Evolutionary conservation across 441 rosid genomes (phyloP).

Genomic region (Capsella rubella): DNA sequence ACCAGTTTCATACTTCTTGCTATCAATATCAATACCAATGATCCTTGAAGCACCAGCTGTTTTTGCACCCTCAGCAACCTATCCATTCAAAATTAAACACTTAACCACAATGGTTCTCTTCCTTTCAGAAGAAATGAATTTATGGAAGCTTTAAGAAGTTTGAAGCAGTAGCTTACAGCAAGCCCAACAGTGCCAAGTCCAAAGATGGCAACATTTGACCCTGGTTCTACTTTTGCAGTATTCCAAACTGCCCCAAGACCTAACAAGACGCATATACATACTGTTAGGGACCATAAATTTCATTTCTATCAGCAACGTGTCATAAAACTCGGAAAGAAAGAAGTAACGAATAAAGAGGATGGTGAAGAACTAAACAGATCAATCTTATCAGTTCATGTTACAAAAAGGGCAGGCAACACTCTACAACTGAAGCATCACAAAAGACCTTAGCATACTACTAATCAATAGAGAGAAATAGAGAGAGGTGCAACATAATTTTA

Average conservation of each 20-base stretch:
- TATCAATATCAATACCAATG: constrained; percentile 91
- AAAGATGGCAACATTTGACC: constrained; percentile 85
- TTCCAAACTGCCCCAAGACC: constrained; percentile 99
- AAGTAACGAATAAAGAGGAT: neutral
- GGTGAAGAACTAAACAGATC: neutral
- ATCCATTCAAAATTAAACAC: constrained; percentile 19
- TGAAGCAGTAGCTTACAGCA: constrained; percentile 62
- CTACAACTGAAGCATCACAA: neutral
- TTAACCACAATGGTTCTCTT: neutral
- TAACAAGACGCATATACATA: constrained; percentile 34
- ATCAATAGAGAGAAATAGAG: neutral
- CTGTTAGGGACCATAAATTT: neutral
- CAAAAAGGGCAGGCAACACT: neutral
- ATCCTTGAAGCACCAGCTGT: constrained; percentile 91
- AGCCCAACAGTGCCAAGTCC: constrained; percentile 99
- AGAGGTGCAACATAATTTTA: neutral
- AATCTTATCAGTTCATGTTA: constrained; percentile 1
- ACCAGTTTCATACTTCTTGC: constrained; percentile 78
- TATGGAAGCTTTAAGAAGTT: constrained; percentile 5
- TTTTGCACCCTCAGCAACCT: constrained; percentile 99
- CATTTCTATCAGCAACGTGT: neutral
- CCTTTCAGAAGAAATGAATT: neutral
- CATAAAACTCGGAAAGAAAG: neutral
- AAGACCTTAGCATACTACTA: neutral
- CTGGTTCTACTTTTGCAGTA: constrained; percentile 96